phyloP scores from a whole-genome alignment of 1,284 basidiomycete species.

The Inonotus hispidus region DNA sequence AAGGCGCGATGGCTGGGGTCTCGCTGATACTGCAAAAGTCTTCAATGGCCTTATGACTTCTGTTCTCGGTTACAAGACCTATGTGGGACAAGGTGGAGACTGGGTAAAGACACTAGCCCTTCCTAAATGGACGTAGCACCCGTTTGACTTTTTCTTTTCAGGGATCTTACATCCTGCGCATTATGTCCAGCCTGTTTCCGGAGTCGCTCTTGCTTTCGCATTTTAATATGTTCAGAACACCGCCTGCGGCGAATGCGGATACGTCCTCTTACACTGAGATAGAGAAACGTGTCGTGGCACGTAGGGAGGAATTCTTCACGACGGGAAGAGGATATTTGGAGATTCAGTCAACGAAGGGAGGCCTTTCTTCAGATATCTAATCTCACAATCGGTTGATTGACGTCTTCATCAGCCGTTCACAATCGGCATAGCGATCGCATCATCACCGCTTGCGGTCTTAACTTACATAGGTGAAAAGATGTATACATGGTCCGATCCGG shows the following conservation, averaged over 20 bases:
- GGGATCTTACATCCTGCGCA: constrained; percentile 22
- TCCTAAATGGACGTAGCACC: background rate
- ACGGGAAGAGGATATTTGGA: constrained; percentile 20
- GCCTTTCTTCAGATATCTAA: background rate
- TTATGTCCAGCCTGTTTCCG: constrained; percentile 19
- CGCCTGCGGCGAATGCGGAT: constrained; percentile 4
- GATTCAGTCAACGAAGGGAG: constrained; percentile 21
- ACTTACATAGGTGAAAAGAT: constrained; percentile 25
- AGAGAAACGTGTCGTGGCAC: constrained; percentile 16
- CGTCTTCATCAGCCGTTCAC: constrained; percentile 20
- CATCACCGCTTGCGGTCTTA: constrained; percentile 21
- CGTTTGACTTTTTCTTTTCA: background rate
- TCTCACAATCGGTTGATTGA: background rate
- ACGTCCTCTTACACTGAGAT: constrained; percentile 8
- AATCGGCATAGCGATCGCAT: constrained; percentile 22
- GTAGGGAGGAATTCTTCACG: constrained; percentile 17
- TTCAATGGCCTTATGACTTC: constrained; percentile 24
- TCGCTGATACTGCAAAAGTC: constrained; percentile 22
- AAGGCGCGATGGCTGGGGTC: constrained; percentile 20
- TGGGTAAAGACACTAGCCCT: constrained; percentile 18
- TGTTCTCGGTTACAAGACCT: constrained; percentile 23
- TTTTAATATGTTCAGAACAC: constrained; percentile 24
- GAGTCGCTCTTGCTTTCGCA: constrained; percentile 19
- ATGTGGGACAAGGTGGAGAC: constrained; percentile 25
- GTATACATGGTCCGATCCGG: constrained; percentile 23